Base-by-base conservation (phyloP, 768 basidiomycete genomes). In the Boletus reticuloceps region DNA sequence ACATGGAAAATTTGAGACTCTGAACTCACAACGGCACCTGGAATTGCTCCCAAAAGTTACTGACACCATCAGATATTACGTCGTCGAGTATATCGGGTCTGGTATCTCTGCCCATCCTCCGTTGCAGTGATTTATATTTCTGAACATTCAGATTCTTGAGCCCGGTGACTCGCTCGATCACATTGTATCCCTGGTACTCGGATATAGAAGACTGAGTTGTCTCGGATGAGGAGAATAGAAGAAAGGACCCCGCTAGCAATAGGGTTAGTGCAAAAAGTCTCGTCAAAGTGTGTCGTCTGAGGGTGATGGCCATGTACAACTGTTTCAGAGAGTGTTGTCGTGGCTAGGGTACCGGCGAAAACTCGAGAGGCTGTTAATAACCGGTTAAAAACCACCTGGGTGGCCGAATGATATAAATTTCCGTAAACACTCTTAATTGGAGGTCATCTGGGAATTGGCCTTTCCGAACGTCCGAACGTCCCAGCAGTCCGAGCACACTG, bases 1-100 rank as follows among this genome's bases (percentile, higher is more conserved):
- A 40, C 31, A 34, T 10, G 29, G 32, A 12, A 19, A 11, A 8
- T 1, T 7, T 10, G 5, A 22, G 16, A 34, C 20, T 22, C 16
- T n/a, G 37, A 11, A 79, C 89, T 69, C 64, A 92, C 91, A 92
- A 96, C 14, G 96, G 95, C 61, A 87, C 78, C 66, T 97, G 94
- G 69, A 91, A 97, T 29, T 92, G 79, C 14, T 86, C 84, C 97
- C 96, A 99, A 67, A 89, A 98, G 71, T 98, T 91, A 45, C 77
- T 65, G 40, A 87, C 81, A 16, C 96, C 96, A 64, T 90, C 84
- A 47, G 78, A 72, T 55, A 98, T 83, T 31, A 91, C 75, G 55
- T 82, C 79, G 46, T 84, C 81, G 60, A 98, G 84, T 50, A 98
- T 77, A 64, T 97, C 96, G 1, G 83, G 80, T 44, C 84, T 77